Evolutionary conservation across 192 early-diverging fungal genomes (phyloP).

Genomic region (Backusella parvicylindrica): DNA sequence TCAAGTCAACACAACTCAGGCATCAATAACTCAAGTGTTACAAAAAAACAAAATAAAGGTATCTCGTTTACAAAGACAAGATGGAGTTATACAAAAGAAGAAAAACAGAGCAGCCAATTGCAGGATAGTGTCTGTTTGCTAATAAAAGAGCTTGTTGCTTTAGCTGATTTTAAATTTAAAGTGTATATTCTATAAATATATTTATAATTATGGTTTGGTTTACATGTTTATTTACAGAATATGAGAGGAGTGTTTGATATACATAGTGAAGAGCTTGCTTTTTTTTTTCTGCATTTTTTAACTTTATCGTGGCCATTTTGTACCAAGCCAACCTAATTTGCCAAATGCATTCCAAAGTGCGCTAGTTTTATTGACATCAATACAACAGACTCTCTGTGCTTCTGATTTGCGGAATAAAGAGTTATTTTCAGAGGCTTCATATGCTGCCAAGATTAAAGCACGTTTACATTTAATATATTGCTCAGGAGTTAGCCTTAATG

Average conservation of each 20-base stretch:
- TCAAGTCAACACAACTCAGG: background rate
- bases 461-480: constrained; percentile 75
- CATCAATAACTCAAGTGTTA: background rate
- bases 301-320: constrained; percentile 22
- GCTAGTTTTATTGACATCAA: constrained; percentile 84
- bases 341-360: constrained; percentile 78
- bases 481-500: constrained; percentile 68
- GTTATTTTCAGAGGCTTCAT: constrained; percentile 18
- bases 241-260: background rate
- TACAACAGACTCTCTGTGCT: constrained; percentile 75
- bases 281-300: constrained; percentile 3
- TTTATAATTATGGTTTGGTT: background rate
- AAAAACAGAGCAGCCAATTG: background rate
- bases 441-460: constrained; percentile 55
- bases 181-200: background rate
- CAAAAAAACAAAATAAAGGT: background rate
- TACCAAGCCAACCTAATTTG: constrained; percentile 66
- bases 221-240: constrained; percentile 4
- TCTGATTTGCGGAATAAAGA: constrained; percentile 72
- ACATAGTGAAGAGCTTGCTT: background rate
- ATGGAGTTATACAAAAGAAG: background rate
- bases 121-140: background rate
- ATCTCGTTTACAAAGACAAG: background rate
- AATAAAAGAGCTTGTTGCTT: background rate
- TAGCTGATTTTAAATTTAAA: background rate